These are phyloP conservation scores for Dorcoceras hygrometricum DNA, from an alignment of 257 asterid genomes.

Conservation along the genomic window DNA sequence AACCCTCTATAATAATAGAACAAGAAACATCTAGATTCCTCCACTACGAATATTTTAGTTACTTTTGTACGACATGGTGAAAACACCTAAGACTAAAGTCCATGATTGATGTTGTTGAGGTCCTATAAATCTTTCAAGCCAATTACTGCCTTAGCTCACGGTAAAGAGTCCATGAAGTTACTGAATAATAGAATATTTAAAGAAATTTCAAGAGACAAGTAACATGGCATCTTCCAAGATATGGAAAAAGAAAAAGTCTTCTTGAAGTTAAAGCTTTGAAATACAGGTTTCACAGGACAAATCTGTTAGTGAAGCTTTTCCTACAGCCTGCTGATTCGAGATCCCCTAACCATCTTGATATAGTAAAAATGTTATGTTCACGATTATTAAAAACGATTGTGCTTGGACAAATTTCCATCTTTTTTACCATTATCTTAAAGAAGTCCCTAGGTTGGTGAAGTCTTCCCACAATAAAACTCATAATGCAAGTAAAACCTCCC, in stretches of 20 bases:
- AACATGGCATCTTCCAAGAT: not conserved
- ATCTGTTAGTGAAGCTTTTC: constrained; percentile 3
- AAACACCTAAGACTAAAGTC: too few relatives aligned
- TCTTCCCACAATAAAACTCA: constrained; percentile 8
- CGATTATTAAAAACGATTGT: not conserved
- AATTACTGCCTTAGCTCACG: too few relatives aligned
- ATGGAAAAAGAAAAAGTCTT: not conserved
- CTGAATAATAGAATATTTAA: too few relatives aligned
- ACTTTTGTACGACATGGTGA: too few relatives aligned
- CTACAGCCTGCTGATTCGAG: not conserved
- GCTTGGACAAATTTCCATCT: not conserved
- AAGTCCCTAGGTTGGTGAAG: not conserved
- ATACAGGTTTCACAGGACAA: constrained; percentile 8
- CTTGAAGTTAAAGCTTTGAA: constrained; percentile 7
- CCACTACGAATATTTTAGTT: too few relatives aligned
- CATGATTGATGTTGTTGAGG: too few relatives aligned
- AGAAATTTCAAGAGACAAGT: too few relatives aligned
- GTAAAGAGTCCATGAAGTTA: too few relatives aligned
- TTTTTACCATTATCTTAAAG: not conserved
- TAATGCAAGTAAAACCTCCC: constrained; percentile 9
- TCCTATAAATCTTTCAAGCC: too few relatives aligned
- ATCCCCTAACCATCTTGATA: not conserved
- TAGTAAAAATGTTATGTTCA: not conserved
- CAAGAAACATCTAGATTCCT: too few relatives aligned
- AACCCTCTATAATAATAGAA: not conserved